These are phyloP conservation scores for Fomitopsis pinicola DNA, from an alignment of 1,284 basidiomycete genomes.

Conservation along the genomic window DNA sequence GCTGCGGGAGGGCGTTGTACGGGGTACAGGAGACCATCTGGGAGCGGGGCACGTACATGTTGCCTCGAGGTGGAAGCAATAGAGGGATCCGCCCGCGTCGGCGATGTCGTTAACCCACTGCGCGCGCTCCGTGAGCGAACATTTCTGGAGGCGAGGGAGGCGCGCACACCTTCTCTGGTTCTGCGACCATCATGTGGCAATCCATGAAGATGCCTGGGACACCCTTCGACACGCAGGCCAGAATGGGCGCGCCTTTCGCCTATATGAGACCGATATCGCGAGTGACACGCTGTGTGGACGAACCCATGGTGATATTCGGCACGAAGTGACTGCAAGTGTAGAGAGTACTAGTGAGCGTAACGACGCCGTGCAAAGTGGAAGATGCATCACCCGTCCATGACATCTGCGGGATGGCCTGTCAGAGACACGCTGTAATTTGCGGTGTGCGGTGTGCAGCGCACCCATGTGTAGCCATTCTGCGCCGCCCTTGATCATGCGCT, in stretches of 20 bases:
- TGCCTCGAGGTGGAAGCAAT: slow-evolving; percentile 99
- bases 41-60: slow-evolving; percentile 53
- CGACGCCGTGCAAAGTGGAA: background rate
- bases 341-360: slow-evolving; percentile 14
- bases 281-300: slow-evolving; percentile 16
- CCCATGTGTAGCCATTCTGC: slow-evolving; percentile 98
- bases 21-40: background rate
- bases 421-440: background rate
- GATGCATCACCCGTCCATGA: slow-evolving; percentile 87
- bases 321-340: slow-evolving; percentile 80
- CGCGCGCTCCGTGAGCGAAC: background rate
- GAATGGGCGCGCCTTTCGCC: slow-evolving; percentile 77
- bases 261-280: slow-evolving; percentile 9
- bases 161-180: slow-evolving; percentile 80
- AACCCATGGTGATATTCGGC: slow-evolving; percentile 96
- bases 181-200: slow-evolving; percentile 99
- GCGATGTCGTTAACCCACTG: slow-evolving; percentile 98
- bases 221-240: slow-evolving; percentile 84
- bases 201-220: slow-evolving; percentile 99
- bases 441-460: slow-evolving; percentile 32
- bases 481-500: slow-evolving; percentile 87
- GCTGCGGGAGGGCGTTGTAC: slow-evolving; percentile 36
- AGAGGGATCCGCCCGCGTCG: slow-evolving; percentile 90
- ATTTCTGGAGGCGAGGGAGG: background rate
- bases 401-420: slow-evolving; percentile 50